Conservation (phyloP, 2,329 filamentous ascomycete genomes). For the Sordariomycetes sp. region DNA sequence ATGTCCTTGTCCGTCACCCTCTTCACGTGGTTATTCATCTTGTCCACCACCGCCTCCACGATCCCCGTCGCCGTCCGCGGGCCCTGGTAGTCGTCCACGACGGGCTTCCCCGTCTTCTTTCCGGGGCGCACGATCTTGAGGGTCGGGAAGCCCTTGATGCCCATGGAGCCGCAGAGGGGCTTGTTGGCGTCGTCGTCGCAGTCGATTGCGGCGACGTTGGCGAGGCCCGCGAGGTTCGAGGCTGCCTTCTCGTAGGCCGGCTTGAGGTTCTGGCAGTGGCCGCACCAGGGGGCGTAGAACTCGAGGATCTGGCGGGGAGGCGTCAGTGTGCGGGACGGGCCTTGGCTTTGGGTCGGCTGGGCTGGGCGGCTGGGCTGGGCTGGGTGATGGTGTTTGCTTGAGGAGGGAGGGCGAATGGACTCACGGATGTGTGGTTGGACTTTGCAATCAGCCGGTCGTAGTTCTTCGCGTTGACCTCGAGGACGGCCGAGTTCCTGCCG, state of each 20-base stretch:
- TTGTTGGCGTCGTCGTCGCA: conserved; percentile 95
- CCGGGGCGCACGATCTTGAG: conserved; percentile 84
- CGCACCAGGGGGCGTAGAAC: conserved; percentile 97
- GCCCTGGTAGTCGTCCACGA: conserved; percentile 85
- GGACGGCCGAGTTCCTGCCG: conserved; percentile 71
- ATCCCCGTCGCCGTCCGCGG: conserved; percentile 74
- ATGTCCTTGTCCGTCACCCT: conserved; percentile 68
- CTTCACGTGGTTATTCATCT: conserved; percentile 86
- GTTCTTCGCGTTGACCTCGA: conserved; percentile 66
- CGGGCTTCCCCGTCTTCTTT: conserved; percentile 65
- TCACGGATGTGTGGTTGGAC: conserved; percentile 84
- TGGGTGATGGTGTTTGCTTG: neutral
- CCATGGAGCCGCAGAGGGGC: conserved; percentile 69
- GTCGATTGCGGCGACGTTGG: conserved; percentile 87
- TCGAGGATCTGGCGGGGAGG: conserved; percentile 45
- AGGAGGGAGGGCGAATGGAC: conserved; percentile 14
- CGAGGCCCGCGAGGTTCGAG: conserved; percentile 76
- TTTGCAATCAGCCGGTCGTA: conserved; percentile 75
- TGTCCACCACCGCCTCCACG: conserved; percentile 69
- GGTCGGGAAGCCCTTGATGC: conserved; percentile 87
- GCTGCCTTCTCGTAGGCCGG: conserved; percentile 92
- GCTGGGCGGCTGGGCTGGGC: neutral
- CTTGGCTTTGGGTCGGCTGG: too few species aligned
- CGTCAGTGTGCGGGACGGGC: neutral
- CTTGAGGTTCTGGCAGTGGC: conserved; percentile 92